phyloP scores from a whole-genome alignment of 768 basidiomycete species.

The Phaffia tasmanica region DNA sequence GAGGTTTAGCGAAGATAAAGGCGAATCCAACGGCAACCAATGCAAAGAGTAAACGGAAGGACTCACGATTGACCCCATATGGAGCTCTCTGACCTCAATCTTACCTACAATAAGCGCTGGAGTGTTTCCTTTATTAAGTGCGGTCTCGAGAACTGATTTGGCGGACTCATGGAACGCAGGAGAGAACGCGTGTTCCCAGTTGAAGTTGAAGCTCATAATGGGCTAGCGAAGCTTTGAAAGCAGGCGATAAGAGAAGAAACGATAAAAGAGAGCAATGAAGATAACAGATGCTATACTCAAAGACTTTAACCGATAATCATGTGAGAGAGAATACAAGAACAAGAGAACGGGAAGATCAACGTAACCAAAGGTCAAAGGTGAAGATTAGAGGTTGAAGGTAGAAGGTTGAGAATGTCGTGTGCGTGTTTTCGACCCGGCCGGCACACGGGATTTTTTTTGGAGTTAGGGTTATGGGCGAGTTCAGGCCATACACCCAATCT shows the following conservation, averaged over 20 bases:
- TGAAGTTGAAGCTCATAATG: constrained; percentile 25
- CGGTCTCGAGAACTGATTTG: constrained; percentile 23
- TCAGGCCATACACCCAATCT: no score
- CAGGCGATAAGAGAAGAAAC: neutral
- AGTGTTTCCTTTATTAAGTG: constrained; percentile 78
- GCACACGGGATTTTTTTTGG: no score
- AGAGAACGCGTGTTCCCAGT: constrained; percentile 21
- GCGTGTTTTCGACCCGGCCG: no score
- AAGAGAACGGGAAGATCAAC: no score
- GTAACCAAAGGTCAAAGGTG: no score
- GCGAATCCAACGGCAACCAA: neutral
- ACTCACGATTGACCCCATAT: constrained; percentile 89
- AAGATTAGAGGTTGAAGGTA: no score
- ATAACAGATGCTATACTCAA: no score
- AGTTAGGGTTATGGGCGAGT: no score
- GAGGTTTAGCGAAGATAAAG: constrained; percentile 5
- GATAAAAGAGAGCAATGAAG: neutral
- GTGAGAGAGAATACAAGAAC: no score
- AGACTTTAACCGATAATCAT: no score
- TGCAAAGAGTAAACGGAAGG: neutral
- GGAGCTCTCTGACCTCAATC: constrained; percentile 96
- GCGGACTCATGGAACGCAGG: constrained; percentile 21
- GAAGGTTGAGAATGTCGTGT: no score
- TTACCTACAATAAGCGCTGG: constrained; percentile 94
- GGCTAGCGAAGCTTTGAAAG: neutral